Conservation (phyloP, 805 yeast species). For the Danielia reshetovae region DNA sequence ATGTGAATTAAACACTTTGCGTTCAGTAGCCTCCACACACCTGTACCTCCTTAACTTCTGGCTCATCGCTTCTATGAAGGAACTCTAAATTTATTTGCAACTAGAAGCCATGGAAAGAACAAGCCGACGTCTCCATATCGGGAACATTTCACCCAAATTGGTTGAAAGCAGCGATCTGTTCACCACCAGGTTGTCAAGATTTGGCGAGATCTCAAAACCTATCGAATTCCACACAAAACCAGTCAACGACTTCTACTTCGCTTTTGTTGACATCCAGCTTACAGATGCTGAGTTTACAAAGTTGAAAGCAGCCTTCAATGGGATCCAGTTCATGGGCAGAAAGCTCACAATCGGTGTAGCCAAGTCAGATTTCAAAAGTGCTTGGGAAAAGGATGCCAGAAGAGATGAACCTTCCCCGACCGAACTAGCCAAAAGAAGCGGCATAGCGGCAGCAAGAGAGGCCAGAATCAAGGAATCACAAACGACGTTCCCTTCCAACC, state of each 20-base stretch:
- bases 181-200: constrained; percentile 52
- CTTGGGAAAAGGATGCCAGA: constrained; percentile 44
- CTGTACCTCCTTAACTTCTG: too few species aligned
- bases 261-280: constrained; percentile 59
- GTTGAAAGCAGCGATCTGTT: constrained; percentile 45
- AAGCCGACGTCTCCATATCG: constrained; percentile 50
- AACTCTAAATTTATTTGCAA: too few species aligned
- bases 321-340: constrained; percentile 72
- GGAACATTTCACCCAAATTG: constrained; percentile 57
- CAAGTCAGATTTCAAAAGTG: constrained; percentile 43
- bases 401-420: constrained; percentile 33
- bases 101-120: constrained; percentile 1
- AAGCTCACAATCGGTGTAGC: constrained; percentile 62
- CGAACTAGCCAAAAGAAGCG: constrained; percentile 27
- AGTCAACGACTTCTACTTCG: constrained; percentile 54
- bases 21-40: too few species aligned
- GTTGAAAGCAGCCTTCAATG: constrained; percentile 58
- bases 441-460: constrained; percentile 29
- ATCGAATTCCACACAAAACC: constrained; percentile 57
- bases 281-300: constrained; percentile 42
- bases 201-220: constrained; percentile 50
- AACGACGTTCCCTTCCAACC: constrained; percentile 19
- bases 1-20: too few species aligned
- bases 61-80: constrained; percentile 2
- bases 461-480: constrained; percentile 44